phyloP scores from a whole-genome alignment of 1,139 yeast species.

The Arxiozyma heterogenica region DNA sequence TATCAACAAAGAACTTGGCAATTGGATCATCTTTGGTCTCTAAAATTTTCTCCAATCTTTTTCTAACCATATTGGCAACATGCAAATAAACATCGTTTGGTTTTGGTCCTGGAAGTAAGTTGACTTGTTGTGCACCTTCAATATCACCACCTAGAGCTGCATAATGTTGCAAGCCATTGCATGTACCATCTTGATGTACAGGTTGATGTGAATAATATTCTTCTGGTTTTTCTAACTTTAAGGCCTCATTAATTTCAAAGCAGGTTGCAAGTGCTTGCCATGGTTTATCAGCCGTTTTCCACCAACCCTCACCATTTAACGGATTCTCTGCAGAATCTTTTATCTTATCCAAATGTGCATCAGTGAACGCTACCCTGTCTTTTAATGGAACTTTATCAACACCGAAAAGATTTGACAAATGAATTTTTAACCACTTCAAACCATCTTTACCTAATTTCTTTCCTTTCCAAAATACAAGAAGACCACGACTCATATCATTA shows the following conservation, averaged over 20 bases:
- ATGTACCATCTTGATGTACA: conserved; percentile 95
- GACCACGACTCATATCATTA: conserved; percentile 80
- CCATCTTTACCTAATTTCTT: conserved; percentile 68
- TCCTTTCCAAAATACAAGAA: conserved; percentile 84
- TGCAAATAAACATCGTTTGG: conserved; percentile 89
- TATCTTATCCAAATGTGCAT: conserved; percentile 54
- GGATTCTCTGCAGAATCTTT: conserved; percentile 68
- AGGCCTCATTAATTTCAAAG: conserved; percentile 68
- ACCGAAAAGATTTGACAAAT: conserved; percentile 81
- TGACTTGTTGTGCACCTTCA: conserved; percentile 92
- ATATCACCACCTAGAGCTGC: conserved; percentile 96
- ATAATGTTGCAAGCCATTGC: conserved; percentile 95
- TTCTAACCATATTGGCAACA: conserved; percentile 65
- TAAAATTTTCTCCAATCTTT: conserved; percentile 38
- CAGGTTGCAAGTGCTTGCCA: conserved; percentile 92
- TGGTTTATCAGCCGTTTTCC: conserved; percentile 85
- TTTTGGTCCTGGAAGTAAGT: conserved; percentile 66
- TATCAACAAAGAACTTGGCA: conserved; percentile 38
- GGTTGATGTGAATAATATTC: conserved; percentile 74
- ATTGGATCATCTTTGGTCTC: conserved; percentile 51
- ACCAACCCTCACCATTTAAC: conserved; percentile 52
- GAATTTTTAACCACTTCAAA: conserved; percentile 80
- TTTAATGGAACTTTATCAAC: conserved; percentile 72
- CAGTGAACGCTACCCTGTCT: conserved; percentile 67
- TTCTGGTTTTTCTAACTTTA: conserved; percentile 62